Conservation (phyloP, 768 basidiomycete genomes). For the Calocybe indica region DNA sequence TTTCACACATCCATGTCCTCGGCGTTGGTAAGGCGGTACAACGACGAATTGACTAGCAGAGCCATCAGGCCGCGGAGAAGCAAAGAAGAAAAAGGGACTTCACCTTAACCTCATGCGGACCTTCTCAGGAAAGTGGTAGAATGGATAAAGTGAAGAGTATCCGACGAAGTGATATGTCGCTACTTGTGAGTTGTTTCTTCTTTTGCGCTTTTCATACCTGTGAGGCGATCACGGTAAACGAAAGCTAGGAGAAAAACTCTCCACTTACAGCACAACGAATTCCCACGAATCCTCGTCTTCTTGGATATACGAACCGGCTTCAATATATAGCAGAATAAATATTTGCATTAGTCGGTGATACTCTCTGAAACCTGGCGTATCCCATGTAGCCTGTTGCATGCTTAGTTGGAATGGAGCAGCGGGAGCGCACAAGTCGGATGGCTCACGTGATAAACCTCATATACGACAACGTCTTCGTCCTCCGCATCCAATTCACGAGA, state of each 20-base stretch:
- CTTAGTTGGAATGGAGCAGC: neutral
- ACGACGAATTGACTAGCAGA: slow-evolving; percentile 84
- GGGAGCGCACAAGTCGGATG: neutral
- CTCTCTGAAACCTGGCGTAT: slow-evolving; percentile 83
- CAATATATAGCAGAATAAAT: slow-evolving; percentile 92
- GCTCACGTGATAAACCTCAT: slow-evolving; percentile 87
- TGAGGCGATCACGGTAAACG: neutral
- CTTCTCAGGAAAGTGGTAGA: slow-evolving; percentile 93
- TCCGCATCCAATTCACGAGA: slow-evolving; percentile 35
- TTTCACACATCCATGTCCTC: slow-evolving; percentile 83
- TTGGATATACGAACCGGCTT: slow-evolving; percentile 90
- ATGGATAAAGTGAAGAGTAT: slow-evolving; percentile 91
- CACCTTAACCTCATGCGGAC: slow-evolving; percentile 84
- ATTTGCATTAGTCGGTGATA: slow-evolving; percentile 91
- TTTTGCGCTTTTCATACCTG: slow-evolving; percentile 83
- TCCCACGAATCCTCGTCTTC: slow-evolving; percentile 95
- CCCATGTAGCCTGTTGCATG: slow-evolving; percentile 63
- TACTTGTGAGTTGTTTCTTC: slow-evolving; percentile 40
- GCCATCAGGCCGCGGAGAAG: slow-evolving; percentile 4
- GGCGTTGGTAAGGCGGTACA: slow-evolving; percentile 81
- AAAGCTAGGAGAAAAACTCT: neutral
- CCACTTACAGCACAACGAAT: slow-evolving; percentile 76
- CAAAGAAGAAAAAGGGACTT: slow-evolving; percentile 8
- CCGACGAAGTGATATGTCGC: slow-evolving; percentile 87
- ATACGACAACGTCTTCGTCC: slow-evolving; percentile 61